Evolutionary conservation across 2,329 filamentous ascomycete species (phyloP), one percentile per base, ranked within the genome.

Genomic region (Catunica adiposa): DNA sequence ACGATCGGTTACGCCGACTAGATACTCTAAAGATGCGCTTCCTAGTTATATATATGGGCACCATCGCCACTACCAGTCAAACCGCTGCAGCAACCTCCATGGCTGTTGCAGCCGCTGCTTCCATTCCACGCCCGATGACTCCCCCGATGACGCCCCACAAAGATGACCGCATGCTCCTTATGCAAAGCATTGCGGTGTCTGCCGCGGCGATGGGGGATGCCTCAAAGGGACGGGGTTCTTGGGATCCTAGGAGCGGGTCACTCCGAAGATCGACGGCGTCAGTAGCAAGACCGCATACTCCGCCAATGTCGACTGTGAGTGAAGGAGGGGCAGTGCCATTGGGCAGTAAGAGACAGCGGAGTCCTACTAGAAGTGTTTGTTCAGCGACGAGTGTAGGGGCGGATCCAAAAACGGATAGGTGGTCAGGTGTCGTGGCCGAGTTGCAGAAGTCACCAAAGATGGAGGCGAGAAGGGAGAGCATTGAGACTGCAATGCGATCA

Each of bases 351-450:
- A 53, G 53, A 26, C 37, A 44, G 1, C 47, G 44, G 11, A 55
- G 38, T 34, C 52, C 47, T 2, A 46, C 56, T 5, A 44, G 44
- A 6, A 58, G 53, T 44, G 38, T 48, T n/a, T 46, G 56, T 20
- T 58, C 56, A 4, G 47, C 55, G 17, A 47, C 47, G 14, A 58
- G 53, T 53, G 38, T 46, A 14, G 47, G 56, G 5, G 73, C 55
- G 68, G 53, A 58, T 40, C 56, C 56, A 20, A 58, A 58, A 17
- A 58, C 53, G 7, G 56, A 69, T 59, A 78, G 78, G 25, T 83
- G 80, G 80, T 75, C 76, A 20, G 78, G 78, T 25, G 79, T 83
- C 4, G 76, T 83, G 22, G 70, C 77, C 55, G 80, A 83, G 62
- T 67, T 83, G 52, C 79, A 82, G 64, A 74, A 68, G 56, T 80